Evolutionary conservation across 2,329 filamentous ascomycete genomes (phyloP).

Genomic region (Aureobasidium sp.): DNA sequence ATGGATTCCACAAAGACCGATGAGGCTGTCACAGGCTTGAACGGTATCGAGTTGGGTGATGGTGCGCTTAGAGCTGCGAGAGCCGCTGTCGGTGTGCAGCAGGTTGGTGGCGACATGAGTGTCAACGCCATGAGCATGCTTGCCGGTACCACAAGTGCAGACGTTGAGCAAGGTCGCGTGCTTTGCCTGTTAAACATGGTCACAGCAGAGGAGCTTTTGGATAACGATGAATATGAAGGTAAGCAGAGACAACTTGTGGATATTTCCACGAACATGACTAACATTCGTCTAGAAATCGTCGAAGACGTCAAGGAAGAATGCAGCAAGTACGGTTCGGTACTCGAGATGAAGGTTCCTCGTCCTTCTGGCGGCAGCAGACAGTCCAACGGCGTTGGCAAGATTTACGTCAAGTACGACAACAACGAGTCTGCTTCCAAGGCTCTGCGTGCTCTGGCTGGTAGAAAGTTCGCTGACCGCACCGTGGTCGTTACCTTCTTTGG

Average conservation of each 20-base stretch:
- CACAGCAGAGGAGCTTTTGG: slow-evolving; percentile 86
- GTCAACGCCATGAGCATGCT: slow-evolving; percentile 98
- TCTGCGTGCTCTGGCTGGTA: slow-evolving; percentile 79
- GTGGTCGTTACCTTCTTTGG: slow-evolving; percentile 96
- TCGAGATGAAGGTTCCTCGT: slow-evolving; percentile 88
- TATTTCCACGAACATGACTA: background rate
- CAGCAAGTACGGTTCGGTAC: slow-evolving; percentile 75
- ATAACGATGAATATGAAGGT: slow-evolving; percentile 94
- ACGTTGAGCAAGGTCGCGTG: slow-evolving; percentile 74
- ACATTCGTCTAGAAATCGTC: slow-evolving; percentile 67
- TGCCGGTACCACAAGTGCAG: slow-evolving; percentile 69
- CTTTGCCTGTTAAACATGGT: slow-evolving; percentile 98
- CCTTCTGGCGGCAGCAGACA: slow-evolving; percentile 77
- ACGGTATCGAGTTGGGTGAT: slow-evolving; percentile 88
- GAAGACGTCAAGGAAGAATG: slow-evolving; percentile 94
- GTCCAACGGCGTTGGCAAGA: slow-evolving; percentile 89
- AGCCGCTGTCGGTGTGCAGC: slow-evolving; percentile 89
- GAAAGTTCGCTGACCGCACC: slow-evolving; percentile 93
- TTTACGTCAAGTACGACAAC: slow-evolving; percentile 88
- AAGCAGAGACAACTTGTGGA: slow-evolving; percentile 25
- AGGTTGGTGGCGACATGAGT: slow-evolving; percentile 89
- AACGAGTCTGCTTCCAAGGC: slow-evolving; percentile 75
- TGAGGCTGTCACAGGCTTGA: slow-evolving; percentile 81
- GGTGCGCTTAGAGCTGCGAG: slow-evolving; percentile 77
- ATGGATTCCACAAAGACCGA: slow-evolving; percentile 67